phyloP scores from a whole-genome alignment of 768 basidiomycete genomes.

The Auriscalpium vulgare region DNA sequence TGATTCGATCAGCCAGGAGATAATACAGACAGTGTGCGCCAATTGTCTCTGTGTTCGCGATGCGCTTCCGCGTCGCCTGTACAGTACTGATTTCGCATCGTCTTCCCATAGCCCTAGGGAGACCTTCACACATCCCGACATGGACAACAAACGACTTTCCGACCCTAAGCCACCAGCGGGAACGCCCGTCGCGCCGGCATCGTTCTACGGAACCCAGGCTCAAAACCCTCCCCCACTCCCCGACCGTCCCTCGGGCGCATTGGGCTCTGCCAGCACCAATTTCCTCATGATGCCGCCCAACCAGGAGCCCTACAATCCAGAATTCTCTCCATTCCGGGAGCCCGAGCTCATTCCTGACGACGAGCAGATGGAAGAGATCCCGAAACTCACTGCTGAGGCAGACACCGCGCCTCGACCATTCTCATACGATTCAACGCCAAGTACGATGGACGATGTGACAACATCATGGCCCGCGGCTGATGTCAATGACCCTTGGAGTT shows the following conservation, averaged over 20 bases:
- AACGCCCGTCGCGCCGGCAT: slow-evolving; percentile 17
- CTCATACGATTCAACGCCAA: slow-evolving; percentile 2
- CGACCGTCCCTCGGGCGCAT: slow-evolving; percentile 20
- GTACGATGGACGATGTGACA: slow-evolving; percentile 1
- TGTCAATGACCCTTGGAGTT: not conserved
- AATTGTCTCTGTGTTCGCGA: too few relatives aligned
- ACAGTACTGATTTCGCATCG: too few relatives aligned
- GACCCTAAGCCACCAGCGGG: too few relatives aligned
- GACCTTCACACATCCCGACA: too few relatives aligned
- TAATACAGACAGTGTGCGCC: too few relatives aligned
- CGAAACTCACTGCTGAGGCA: slow-evolving; percentile 1
- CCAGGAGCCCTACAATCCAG: slow-evolving; percentile 9
- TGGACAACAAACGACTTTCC: too few relatives aligned
- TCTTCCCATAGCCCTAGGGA: too few relatives aligned
- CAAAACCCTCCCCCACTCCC: slow-evolving; percentile 29
- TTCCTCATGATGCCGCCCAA: slow-evolving; percentile 20
- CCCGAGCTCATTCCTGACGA: slow-evolving; percentile 23
- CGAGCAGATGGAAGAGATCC: not conserved
- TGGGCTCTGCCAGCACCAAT: slow-evolving; percentile 31
- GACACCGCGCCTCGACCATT: slow-evolving; percentile 10
- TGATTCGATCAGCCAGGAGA: too few relatives aligned
- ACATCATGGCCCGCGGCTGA: slow-evolving; percentile 9
- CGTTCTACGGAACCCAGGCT: slow-evolving; percentile 7
- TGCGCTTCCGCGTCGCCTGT: too few relatives aligned
- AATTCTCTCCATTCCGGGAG: slow-evolving; percentile 21